Percentiles rank a stretch among this genome's conserved stretches.
These are phyloP conservation scores for Quercus glauca DNA, from an alignment of 306 rosid genomes.

Conservation along the genomic window DNA sequence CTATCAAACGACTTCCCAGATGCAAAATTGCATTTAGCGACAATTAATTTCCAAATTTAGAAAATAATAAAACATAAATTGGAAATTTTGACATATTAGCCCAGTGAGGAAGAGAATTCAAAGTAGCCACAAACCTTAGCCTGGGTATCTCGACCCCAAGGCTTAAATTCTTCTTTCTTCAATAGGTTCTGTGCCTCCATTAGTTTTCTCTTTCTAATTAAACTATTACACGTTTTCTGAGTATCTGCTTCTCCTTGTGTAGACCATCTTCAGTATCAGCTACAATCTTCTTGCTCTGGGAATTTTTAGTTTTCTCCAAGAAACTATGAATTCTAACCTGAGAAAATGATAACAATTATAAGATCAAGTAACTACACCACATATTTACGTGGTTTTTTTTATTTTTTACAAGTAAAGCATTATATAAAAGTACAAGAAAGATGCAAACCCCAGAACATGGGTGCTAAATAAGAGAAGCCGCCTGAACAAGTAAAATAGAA, in stretches of 20 bases:
- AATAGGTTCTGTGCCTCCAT: constrained; percentile 53
- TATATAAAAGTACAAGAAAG: not conserved
- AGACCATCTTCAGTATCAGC: constrained; percentile 38
- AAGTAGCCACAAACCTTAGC: constrained; percentile 56
- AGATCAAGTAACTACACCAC: not conserved
- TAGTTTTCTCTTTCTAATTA: constrained; percentile 53
- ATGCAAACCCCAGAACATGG: not conserved
- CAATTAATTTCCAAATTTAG: constrained; percentile 12
- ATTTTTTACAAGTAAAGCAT: not conserved
- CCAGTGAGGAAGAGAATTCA: not conserved
- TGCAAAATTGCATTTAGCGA: constrained; percentile 42
- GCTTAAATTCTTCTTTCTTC: constrained; percentile 54
- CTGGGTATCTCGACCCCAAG: constrained; percentile 78
- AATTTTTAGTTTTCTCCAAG: constrained; percentile 57
- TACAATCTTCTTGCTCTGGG: constrained; percentile 32
- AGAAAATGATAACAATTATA: not conserved
- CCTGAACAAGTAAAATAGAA: not conserved
- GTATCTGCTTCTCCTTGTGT: constrained; percentile 53
- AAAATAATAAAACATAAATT: not conserved
- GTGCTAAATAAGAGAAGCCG: not conserved
- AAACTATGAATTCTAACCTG: constrained; percentile 68
- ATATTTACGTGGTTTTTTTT: not conserved
- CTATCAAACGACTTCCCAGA: constrained; percentile 76
- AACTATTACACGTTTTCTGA: constrained; percentile 56
- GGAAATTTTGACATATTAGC: not conserved